Conservation (phyloP, 352 stramenopile genomes). For the Hyaloperonospora brassicae region DNA sequence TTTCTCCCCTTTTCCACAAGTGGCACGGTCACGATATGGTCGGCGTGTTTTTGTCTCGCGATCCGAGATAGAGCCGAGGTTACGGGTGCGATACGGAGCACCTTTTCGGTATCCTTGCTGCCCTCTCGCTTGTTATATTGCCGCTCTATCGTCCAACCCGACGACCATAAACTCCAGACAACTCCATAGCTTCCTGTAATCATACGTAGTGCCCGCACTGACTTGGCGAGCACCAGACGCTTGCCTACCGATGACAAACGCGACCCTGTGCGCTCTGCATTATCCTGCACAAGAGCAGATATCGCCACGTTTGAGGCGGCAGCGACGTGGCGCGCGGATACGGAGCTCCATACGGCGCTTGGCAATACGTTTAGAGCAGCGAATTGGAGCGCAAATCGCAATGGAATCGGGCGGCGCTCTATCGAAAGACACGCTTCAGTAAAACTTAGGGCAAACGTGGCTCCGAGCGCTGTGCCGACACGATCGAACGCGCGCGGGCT, state of each 20-base stretch:
- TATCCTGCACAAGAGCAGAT: slow-evolving; percentile 24
- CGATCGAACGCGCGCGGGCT: background rate
- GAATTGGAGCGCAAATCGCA: slow-evolving; percentile 55
- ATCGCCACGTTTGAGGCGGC: slow-evolving; percentile 26
- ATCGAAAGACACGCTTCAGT: slow-evolving; percentile 53
- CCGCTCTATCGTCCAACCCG: too few relatives aligned
- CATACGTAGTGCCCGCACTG: slow-evolving; percentile 43
- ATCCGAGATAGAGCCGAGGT: slow-evolving; percentile 36
- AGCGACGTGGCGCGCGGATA: slow-evolving; percentile 40
- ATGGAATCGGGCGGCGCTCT: slow-evolving; percentile 48
- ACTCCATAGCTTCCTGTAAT: slow-evolving; percentile 55
- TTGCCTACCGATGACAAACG: slow-evolving; percentile 19
- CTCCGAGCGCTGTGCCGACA: slow-evolving; percentile 13
- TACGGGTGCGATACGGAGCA: slow-evolving; percentile 40
- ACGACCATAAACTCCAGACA: slow-evolving; percentile 40
- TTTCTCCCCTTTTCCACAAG: background rate
- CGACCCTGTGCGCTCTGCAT: background rate
- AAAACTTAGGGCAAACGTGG: slow-evolving; percentile 50
- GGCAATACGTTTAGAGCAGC: slow-evolving; percentile 52
- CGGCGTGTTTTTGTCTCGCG: slow-evolving; percentile 36
- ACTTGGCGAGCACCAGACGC: slow-evolving; percentile 38
- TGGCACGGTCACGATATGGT: slow-evolving; percentile 33
- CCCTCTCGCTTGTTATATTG: slow-evolving; percentile 1
- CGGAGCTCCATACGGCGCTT: slow-evolving; percentile 53
- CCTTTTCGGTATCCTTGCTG: slow-evolving; percentile 19